Evolutionary conservation across 768 basidiomycete genomes (phyloP).

Genomic region (Zangia roseola): DNA sequence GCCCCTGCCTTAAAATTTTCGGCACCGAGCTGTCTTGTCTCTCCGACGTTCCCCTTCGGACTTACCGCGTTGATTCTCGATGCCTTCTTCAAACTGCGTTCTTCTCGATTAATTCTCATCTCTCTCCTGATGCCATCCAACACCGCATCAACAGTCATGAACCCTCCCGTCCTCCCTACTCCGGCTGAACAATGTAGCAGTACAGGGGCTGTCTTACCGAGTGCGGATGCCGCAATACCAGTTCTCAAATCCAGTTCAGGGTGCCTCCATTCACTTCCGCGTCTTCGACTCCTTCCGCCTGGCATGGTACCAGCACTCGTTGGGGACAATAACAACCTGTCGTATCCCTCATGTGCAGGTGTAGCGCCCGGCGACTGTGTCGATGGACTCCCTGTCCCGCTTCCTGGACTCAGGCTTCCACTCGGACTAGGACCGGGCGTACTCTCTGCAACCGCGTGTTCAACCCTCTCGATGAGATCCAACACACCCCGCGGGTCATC

Average conservation of each 20-base stretch:
- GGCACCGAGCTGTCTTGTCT: conserved; percentile 1
- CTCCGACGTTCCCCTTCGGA: neutral
- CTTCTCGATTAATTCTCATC: conserved; percentile 38
- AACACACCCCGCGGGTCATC: conserved; percentile 76
- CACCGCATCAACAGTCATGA: conserved; percentile 87
- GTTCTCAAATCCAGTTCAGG: conserved; percentile 50
- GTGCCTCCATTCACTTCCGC: conserved; percentile 29
- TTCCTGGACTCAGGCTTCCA: conserved; percentile 21
- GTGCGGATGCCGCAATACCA: conserved; percentile 54
- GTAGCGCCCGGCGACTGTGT: conserved; percentile 18
- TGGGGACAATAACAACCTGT: conserved; percentile 16
- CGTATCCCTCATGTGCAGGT: conserved; percentile 3
- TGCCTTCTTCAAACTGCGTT: conserved; percentile 4
- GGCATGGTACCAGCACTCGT: conserved; percentile 5
- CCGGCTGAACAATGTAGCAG: conserved; percentile 92
- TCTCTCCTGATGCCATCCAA: conserved; percentile 72
- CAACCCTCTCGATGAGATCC: conserved; percentile 72
- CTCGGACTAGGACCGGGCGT: conserved; percentile 32
- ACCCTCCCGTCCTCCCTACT: conserved; percentile 92
- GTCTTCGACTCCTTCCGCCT: conserved; percentile 5
- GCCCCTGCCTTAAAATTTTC: conserved; percentile 10
- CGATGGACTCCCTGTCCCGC: conserved; percentile 15
- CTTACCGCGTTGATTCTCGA: neutral
- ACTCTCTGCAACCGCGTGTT: conserved; percentile 26
- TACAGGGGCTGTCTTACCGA: conserved; percentile 53